Conservation (phyloP, 768 basidiomycete genomes). For the Butyriboletus loyo region DNA sequence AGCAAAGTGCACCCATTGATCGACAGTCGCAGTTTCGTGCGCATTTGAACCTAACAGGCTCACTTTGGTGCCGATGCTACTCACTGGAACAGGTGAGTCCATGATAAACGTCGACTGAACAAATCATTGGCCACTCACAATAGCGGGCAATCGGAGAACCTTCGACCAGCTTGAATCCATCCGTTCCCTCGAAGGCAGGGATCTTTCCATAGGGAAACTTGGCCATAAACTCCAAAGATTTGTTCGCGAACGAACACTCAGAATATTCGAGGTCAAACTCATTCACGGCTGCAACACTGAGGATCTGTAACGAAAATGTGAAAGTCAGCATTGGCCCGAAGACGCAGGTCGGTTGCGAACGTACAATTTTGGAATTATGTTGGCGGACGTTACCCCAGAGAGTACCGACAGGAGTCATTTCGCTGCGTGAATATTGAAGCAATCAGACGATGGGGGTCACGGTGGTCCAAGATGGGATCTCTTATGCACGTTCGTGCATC, state of each 20-base stretch:
- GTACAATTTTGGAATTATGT: slow-evolving; percentile 22
- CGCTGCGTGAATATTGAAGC: background rate
- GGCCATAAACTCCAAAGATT: slow-evolving; percentile 5
- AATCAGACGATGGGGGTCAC: background rate
- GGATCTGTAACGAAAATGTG: slow-evolving; percentile 2
- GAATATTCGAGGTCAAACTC: slow-evolving; percentile 12
- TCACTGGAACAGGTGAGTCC: background rate
- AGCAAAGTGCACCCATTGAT: slow-evolving; percentile 15
- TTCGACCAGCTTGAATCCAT: slow-evolving; percentile 19
- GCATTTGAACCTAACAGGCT: slow-evolving; percentile 8
- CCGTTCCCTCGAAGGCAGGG: slow-evolving; percentile 19
- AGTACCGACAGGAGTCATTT: slow-evolving; percentile 18
- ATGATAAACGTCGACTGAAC: background rate
- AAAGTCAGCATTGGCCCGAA: background rate
- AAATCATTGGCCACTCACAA: slow-evolving; percentile 4
- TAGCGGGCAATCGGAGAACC: slow-evolving; percentile 23
- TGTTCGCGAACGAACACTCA: slow-evolving; percentile 13
- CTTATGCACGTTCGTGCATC: background rate
- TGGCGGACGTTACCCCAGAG: slow-evolving; percentile 20
- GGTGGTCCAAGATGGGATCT: background rate
- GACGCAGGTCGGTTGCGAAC: background rate
- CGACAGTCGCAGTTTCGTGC: slow-evolving; percentile 9
- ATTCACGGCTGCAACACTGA: slow-evolving; percentile 20
- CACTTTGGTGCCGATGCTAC: slow-evolving; percentile 11
- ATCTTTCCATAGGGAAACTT: slow-evolving; percentile 24